A percentile compares a stretch with the other conserved stretches of the same genome.
Evolutionary conservation across 345 rosid species (phyloP).

Genomic region (Brassica cretica): DNA sequence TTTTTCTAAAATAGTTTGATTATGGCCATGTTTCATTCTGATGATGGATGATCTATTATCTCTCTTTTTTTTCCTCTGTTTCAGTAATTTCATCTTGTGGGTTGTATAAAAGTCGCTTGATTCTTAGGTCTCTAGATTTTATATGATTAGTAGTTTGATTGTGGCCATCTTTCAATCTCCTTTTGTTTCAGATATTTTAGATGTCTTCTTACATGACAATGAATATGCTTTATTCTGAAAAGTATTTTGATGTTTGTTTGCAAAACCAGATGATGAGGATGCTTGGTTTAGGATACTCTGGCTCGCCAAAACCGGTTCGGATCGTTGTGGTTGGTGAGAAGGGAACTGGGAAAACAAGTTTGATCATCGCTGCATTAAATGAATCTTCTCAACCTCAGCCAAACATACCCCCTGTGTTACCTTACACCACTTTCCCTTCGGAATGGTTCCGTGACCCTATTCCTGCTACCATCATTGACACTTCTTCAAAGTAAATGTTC

Average conservation of each 20-base stretch:
- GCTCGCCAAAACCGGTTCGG: conserved; percentile 52
- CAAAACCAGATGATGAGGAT: conserved; percentile 43
- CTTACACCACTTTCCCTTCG: conserved; percentile 59
- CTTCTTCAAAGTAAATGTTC: conserved; percentile 66
- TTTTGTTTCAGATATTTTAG: conserved; percentile 2
- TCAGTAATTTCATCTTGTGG: neutral
- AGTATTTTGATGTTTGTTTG: conserved; percentile 1
- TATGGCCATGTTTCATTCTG: neutral
- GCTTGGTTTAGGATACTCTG: conserved; percentile 25
- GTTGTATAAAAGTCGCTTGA: neutral
- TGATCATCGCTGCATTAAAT: conserved; percentile 64
- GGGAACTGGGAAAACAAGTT: conserved; percentile 83
- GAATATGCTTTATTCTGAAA: neutral
- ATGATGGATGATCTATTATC: conserved; percentile 1
- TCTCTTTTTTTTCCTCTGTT: conserved; percentile 14
- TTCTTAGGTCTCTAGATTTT: neutral
- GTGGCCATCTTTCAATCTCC: neutral
- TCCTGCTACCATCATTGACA: conserved; percentile 72
- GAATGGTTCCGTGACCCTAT: conserved; percentile 64
- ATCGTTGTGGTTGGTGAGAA: conserved; percentile 85
- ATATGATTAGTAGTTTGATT: neutral
- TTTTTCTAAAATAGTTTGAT: neutral
- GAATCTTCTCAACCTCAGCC: conserved; percentile 42
- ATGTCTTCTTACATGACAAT: neutral
- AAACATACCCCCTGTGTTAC: conserved; percentile 66